Evolutionary conservation across 208 protist genomes (phyloP).

Genomic region (Trypanosoma theileri): DNA sequence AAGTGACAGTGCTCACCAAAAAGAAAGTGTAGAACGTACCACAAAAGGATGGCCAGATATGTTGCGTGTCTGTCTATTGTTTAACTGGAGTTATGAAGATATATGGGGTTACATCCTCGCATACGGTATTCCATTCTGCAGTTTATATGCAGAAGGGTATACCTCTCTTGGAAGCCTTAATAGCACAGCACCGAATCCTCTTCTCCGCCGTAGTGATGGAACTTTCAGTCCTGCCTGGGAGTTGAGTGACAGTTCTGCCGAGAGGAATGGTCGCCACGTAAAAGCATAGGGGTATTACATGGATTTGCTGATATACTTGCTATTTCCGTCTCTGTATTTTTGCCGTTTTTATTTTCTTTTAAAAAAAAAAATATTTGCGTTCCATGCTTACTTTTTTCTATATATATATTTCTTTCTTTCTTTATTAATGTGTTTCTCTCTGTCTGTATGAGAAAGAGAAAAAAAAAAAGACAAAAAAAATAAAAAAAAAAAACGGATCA

Average conservation of each 20-base stretch:
- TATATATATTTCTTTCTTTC: conserved; percentile 3
- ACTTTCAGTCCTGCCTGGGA: conserved; percentile 75
- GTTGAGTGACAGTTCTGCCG: conserved; percentile 32
- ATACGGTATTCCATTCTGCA: conserved; percentile 75
- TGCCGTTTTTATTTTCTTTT: neutral
- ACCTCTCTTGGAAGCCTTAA: conserved; percentile 72
- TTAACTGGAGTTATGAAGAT: conserved; percentile 75
- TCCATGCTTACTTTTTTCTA: conserved; percentile 8
- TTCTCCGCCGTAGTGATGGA: conserved; percentile 53
- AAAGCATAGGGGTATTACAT: neutral
- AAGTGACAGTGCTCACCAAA: conserved; percentile 71
- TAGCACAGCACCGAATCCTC: conserved; percentile 58
- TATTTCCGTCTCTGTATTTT: neutral
- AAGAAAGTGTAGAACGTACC: conserved; percentile 50
- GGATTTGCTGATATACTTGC: neutral
- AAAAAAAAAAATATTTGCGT: neutral
- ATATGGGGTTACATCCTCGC: conserved; percentile 79
- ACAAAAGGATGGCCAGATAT: conserved; percentile 87
- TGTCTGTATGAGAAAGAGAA: neutral
- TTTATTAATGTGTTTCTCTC: neutral
- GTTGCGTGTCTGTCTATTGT: conserved; percentile 80
- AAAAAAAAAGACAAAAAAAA: too few relatives aligned
- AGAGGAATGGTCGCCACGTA: conserved; percentile 46
- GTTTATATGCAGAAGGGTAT: conserved; percentile 87
- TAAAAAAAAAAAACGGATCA: too few relatives aligned